Evolutionary conservation across 2,329 filamentous ascomycete species (phyloP).

Genomic region (Lecanicillium sp.): DNA sequence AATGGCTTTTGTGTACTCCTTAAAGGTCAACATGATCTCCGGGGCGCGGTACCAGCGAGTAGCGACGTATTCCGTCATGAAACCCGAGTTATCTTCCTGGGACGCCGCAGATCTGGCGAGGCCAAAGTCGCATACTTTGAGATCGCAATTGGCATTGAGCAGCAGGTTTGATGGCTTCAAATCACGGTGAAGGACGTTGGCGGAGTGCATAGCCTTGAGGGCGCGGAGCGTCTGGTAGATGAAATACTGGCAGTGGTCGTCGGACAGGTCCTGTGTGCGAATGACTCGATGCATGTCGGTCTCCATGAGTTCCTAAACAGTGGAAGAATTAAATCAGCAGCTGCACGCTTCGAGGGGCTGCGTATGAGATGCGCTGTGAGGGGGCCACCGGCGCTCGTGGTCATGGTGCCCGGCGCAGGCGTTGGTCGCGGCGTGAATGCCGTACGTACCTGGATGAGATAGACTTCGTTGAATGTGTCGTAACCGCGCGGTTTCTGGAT

Average conservation of each 20-base stretch:
- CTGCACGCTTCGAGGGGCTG: too few species aligned
- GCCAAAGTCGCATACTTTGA: slow-evolving; percentile 98
- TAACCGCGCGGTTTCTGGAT: slow-evolving; percentile 97
- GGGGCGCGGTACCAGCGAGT: slow-evolving; percentile 98
- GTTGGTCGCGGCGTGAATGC: not conserved
- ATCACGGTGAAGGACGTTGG: slow-evolving; percentile 94
- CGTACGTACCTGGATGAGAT: slow-evolving; percentile 80
- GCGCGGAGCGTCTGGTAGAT: slow-evolving; percentile 98
- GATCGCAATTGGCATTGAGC: slow-evolving; percentile 95
- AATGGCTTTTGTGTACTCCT: slow-evolving; percentile 99
- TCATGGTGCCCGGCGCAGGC: too few species aligned
- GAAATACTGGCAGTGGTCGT: slow-evolving; percentile 99
- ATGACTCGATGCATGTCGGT: slow-evolving; percentile 99
- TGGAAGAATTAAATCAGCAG: too few species aligned
- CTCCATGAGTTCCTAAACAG: slow-evolving; percentile 84
- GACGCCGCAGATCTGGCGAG: slow-evolving; percentile 91
- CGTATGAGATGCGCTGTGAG: not conserved
- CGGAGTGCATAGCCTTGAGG: slow-evolving; percentile 98
- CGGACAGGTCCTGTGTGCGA: slow-evolving; percentile 93
- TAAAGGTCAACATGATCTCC: slow-evolving; percentile 99
- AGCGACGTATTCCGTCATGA: slow-evolving; percentile 99
- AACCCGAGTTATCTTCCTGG: slow-evolving; percentile 98
- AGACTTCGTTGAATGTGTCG: slow-evolving; percentile 94
- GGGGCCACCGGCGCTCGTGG: not conserved
- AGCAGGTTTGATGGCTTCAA: slow-evolving; percentile 96